These are phyloP conservation scores for Talaromyces islandicus DNA, from an alignment of 2,329 filamentous ascomycete genomes.

Conservation along the genomic window DNA sequence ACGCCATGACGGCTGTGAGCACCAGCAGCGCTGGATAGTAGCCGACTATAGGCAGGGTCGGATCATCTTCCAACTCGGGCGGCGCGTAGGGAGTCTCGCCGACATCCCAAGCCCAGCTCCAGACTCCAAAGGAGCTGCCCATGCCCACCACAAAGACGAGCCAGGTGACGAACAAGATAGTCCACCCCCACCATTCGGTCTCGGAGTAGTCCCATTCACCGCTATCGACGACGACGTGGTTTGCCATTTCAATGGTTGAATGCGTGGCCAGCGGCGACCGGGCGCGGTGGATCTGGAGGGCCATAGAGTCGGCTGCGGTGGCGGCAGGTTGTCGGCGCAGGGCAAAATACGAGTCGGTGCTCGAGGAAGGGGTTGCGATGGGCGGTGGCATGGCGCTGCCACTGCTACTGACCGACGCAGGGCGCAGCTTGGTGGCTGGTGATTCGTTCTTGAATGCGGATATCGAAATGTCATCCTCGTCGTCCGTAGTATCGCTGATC, in stretches of 20 bases:
- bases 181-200: conserved; percentile 98
- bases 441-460: conserved; percentile 38
- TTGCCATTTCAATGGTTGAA: conserved; percentile 21
- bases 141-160: conserved; percentile 93
- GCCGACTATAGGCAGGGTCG: conserved; percentile 87
- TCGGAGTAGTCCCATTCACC: conserved; percentile 79
- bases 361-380: conserved; percentile 45
- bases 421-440: conserved; percentile 11
- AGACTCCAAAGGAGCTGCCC: conserved; percentile 89
- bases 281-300: conserved; percentile 22
- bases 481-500: conserved; percentile 66
- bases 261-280: conserved; percentile 35
- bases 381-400: conserved; percentile 16
- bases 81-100: conserved; percentile 93
- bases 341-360: conserved; percentile 59
- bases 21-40: conserved; percentile 96
- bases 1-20: conserved; percentile 90
- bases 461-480: conserved; percentile 70
- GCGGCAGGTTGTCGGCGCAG: conserved; percentile 17
- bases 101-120: conserved; percentile 99
- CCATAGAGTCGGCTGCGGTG: conserved; percentile 24
- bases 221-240: conserved; percentile 16
- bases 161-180: conserved; percentile 87
- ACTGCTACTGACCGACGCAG: conserved; percentile 13
- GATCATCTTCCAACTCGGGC: conserved; percentile 90